Evolutionary conservation across 192 early-diverging fungal species (phyloP), one percentile per base, ranked within the genome.

Genomic region (Helicostylum pulchrum): DNA sequence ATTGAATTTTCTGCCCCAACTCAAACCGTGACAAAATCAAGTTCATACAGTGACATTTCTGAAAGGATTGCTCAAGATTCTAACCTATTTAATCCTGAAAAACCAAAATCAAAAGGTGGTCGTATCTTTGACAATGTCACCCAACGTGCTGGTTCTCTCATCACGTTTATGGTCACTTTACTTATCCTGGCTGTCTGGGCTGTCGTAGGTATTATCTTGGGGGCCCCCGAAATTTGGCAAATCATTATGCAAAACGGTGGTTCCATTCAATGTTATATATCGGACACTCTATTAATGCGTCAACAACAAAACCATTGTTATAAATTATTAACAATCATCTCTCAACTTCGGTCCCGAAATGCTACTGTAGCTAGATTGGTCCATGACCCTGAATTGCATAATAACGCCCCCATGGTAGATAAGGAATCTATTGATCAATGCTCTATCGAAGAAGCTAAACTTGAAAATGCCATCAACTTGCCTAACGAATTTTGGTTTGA

Each of bases 281-380:
- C 45, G 14, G 65, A 66, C 58, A 56, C 65, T 0, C 65, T 66
- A 23, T 44, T 66, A 10, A 66, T 66, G 65, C 65, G 65, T 66
- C 65, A 66, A 15, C 65, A 66, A 14, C 46, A 56, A 46, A 66
- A 48, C 19, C 45, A 55, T 34, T 49, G 43, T 1, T 12, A 58
- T 12, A 42, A 20, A n/a, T 36, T 56, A 14, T 49, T 66, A 44
- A 46, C 53, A 10, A 54, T 66, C 11, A 17, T 55, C 20, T 54
- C 56, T 2, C 42, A 44, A 47, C 36, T 66, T 30, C 55, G 47
- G 26, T 66, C 65, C 21, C 21, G 65, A 30, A 44, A 19, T 11
- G 19, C 46, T 9, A 58, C 53, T 19, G 26, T 56, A 5, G 26
- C 42, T 36, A 20, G 57, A 45, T 36, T 59, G 1, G 9, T 59